A percentile compares a stretch with the other conserved stretches of the same genome.
phyloP scores from a whole-genome alignment of 2,329 filamentous ascomycete species.

The Chlorencoelia australis region DNA sequence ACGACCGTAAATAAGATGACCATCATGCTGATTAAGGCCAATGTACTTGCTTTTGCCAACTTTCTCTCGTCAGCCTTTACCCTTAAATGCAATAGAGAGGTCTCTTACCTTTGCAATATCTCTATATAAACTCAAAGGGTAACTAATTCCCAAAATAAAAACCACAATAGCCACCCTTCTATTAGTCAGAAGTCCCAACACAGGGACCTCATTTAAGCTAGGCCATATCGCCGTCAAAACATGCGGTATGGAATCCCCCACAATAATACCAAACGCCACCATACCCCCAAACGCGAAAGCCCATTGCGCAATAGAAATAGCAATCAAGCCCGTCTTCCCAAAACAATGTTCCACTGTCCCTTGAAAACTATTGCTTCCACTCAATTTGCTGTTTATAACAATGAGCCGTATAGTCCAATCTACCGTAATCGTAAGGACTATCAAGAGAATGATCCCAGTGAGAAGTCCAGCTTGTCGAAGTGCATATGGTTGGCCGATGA shows the following conservation, averaged over 20 bases:
- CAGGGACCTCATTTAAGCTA: constrained; percentile 56
- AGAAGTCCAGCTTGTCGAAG: constrained; percentile 82
- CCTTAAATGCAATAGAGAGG: not conserved
- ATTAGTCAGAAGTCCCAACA: constrained; percentile 74
- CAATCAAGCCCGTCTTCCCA: constrained; percentile 75
- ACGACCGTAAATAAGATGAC: constrained; percentile 84
- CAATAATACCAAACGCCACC: constrained; percentile 96
- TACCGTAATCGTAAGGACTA: constrained; percentile 70
- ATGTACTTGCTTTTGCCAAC: constrained; percentile 90
- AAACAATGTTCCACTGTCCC: constrained; percentile 95
- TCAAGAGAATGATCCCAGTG: constrained; percentile 67
- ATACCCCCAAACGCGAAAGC: constrained; percentile 97
- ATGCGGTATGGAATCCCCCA: constrained; percentile 91
- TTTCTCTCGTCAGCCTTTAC: constrained; percentile 29
- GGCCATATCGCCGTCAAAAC: constrained; percentile 80
- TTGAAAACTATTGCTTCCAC: constrained; percentile 88
- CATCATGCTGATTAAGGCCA: constrained; percentile 87
- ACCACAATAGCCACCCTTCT: constrained; percentile 78
- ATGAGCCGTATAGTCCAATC: constrained; percentile 98
- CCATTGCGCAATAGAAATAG: constrained; percentile 88
- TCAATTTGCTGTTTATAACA: constrained; percentile 94
- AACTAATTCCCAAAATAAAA: constrained; percentile 77
- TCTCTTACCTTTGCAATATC: constrained; percentile 83
- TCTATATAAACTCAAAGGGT: constrained; percentile 83
- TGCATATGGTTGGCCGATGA: constrained; percentile 88